phyloP scores from a whole-genome alignment of 108 stramenopile genomes.

The Fragilariopsis cylindrus region DNA sequence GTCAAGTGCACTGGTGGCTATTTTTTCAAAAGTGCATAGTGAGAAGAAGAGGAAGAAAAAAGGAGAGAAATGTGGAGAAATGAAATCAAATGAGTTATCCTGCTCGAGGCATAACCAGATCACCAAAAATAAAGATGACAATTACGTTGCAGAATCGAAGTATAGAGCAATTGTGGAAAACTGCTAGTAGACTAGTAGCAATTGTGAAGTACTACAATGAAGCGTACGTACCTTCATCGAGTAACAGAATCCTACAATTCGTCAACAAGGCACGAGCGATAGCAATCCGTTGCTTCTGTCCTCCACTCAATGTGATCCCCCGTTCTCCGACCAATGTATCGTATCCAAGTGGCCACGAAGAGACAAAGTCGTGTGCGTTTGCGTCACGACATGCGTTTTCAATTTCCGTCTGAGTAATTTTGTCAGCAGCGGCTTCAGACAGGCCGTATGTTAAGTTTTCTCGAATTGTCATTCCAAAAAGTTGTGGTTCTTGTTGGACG shows the following conservation, averaged over 20 bases:
- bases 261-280: constrained; percentile 75
- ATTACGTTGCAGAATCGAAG: too few relatives aligned
- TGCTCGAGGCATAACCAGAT: too few relatives aligned
- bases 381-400: constrained; percentile 74
- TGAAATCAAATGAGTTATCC: too few relatives aligned
- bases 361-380: constrained; percentile 78
- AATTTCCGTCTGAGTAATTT: constrained; percentile 43
- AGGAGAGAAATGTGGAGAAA: too few relatives aligned
- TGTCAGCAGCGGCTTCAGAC: constrained; percentile 11
- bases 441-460: constrained; percentile 89
- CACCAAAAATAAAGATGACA: too few relatives aligned
- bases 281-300: constrained; percentile 83
- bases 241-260: constrained; percentile 46
- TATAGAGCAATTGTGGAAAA: too few relatives aligned
- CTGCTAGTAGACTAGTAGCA: too few relatives aligned
- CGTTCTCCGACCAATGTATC: constrained; percentile 41
- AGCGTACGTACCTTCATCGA: constrained; percentile 49
- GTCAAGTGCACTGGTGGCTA: constrained; percentile 63
- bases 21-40: neutral
- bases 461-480: constrained; percentile 70
- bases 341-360: constrained; percentile 55
- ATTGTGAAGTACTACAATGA: too few relatives aligned
- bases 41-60: too few relatives aligned
- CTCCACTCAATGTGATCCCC: constrained; percentile 33
- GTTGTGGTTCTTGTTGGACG: constrained; percentile 66